Evolutionary conservation across 1,284 basidiomycete genomes (phyloP).

Genomic region (Chalciporus sp.): DNA sequence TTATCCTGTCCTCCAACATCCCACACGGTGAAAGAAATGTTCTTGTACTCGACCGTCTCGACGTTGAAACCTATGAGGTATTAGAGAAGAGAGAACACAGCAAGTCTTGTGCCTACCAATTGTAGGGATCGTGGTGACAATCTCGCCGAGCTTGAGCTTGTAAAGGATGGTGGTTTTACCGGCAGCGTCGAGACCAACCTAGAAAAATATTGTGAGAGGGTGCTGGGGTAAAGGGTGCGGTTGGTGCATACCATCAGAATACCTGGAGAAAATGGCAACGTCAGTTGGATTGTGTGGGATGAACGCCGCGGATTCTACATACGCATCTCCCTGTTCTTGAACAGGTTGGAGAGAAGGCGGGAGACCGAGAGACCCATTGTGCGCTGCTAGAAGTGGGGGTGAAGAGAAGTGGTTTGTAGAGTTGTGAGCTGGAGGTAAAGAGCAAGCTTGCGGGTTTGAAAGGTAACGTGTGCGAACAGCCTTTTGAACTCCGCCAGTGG

Average conservation of each 20-base stretch:
- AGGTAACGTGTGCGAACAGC: conserved; percentile 34
- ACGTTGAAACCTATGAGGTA: conserved; percentile 89
- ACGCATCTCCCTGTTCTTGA: conserved; percentile 99
- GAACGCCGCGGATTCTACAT: conserved; percentile 42
- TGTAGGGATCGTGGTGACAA: conserved; percentile 98
- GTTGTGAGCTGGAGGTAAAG: conserved; percentile 37
- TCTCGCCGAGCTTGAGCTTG: conserved; percentile 98
- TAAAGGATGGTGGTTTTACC: conserved; percentile 99
- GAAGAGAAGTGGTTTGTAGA: conserved; percentile 37
- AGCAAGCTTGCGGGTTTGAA: conserved; percentile 39
- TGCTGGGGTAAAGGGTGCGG: conserved; percentile 13
- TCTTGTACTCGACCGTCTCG: conserved; percentile 93
- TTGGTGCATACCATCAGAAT: conserved; percentile 65
- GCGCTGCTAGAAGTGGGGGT: conserved; percentile 35
- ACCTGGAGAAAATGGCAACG: conserved; percentile 46
- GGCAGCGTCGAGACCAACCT: conserved; percentile 96
- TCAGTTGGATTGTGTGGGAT: conserved; percentile 41
- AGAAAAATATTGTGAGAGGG: conserved; percentile 9
- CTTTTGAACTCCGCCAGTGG: conserved; percentile 40
- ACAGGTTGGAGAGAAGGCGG: conserved; percentile 81
- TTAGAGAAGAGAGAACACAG: conserved; percentile 26
- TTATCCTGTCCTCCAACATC: conserved; percentile 90
- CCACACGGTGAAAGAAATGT: conserved; percentile 91
- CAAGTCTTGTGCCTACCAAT: conserved; percentile 72
- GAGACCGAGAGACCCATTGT: conserved; percentile 89